Conservation (phyloP, 805 yeast genomes). For the Maudiozyma serrabonitensis region DNA sequence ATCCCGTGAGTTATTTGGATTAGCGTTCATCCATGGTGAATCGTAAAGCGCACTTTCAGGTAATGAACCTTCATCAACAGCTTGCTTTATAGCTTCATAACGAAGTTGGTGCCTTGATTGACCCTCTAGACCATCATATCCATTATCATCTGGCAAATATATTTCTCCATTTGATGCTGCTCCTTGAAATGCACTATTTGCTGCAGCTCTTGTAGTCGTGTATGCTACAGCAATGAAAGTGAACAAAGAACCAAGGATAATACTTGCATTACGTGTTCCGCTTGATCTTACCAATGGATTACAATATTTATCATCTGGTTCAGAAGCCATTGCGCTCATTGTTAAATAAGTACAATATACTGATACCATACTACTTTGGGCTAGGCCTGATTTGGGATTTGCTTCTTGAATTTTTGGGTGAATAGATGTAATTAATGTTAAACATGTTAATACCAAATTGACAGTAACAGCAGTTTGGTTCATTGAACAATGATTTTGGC, state of each 20-base stretch:
- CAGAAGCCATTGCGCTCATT: constrained; percentile 88
- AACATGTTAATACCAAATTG: constrained; percentile 55
- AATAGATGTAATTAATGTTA: constrained; percentile 63
- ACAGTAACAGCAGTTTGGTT: constrained; percentile 79
- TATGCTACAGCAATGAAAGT: constrained; percentile 94
- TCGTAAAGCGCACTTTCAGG: constrained; percentile 88
- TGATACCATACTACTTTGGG: constrained; percentile 93
- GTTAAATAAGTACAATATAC: constrained; percentile 86
- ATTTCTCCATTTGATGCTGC: constrained; percentile 30
- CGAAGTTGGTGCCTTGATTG: constrained; percentile 60
- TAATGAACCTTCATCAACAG: constrained; percentile 90
- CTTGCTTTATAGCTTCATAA: constrained; percentile 79
- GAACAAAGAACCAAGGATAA: constrained; percentile 82
- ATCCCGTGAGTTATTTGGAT: constrained; percentile 20
- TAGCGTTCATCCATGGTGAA: constrained; percentile 40
- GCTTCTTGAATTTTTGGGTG: constrained; percentile 80
- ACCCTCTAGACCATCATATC: constrained; percentile 36
- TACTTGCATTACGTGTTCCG: constrained; percentile 84
- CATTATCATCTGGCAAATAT: constrained; percentile 24
- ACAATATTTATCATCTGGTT: constrained; percentile 89
- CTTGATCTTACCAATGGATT: constrained; percentile 84
- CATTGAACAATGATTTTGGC: constrained; percentile 74
- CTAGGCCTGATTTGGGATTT: constrained; percentile 92
- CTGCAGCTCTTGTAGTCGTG: constrained; percentile 95
- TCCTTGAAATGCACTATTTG: constrained; percentile 56